Percentiles rank a stretch among this genome's conserved stretches.
Evolutionary conservation across 805 yeast genomes (phyloP).

Genomic region (Kurtzmaniella fragi): DNA sequence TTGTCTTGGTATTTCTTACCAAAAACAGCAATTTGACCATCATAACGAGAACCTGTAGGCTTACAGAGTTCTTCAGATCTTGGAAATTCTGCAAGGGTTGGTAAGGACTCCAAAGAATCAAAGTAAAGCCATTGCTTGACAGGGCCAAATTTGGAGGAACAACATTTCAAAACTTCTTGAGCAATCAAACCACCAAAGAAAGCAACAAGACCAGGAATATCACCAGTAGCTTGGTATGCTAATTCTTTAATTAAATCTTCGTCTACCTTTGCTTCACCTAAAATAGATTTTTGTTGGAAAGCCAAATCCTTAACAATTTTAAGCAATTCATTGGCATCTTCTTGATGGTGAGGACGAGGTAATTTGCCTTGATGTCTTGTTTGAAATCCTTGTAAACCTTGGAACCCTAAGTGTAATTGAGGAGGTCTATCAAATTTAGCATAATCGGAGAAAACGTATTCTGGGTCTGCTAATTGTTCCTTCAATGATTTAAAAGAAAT

Average conservation of each 20-base stretch:
- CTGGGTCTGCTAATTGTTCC: constrained; percentile 72
- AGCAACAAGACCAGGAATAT: constrained; percentile 83
- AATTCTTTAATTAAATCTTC: constrained; percentile 64
- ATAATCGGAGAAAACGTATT: constrained; percentile 74
- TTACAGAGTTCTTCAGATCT: constrained; percentile 69
- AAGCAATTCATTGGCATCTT: constrained; percentile 67
- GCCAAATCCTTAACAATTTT: constrained; percentile 57
- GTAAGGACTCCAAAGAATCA: constrained; percentile 90
- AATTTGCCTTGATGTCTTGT: constrained; percentile 55
- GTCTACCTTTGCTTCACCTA: constrained; percentile 53
- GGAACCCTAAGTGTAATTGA: constrained; percentile 87
- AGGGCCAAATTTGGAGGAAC: constrained; percentile 94
- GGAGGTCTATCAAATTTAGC: constrained; percentile 93
- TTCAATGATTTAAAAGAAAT: constrained; percentile 58
- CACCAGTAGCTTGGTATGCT: constrained; percentile 85
- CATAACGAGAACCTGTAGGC: constrained; percentile 81
- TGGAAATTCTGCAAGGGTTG: constrained; percentile 50
- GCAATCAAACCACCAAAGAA: constrained; percentile 93
- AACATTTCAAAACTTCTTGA: constrained; percentile 93
- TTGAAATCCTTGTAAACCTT: constrained; percentile 76
- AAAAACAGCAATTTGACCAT: constrained; percentile 91
- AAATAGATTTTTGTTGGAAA: constrained; percentile 48
- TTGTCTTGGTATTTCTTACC: constrained; percentile 73
- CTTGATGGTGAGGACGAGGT: constrained; percentile 73
- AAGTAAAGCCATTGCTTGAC: constrained; percentile 87